Percentiles rank a stretch among this genome's conserved stretches.
Conservation (phyloP, 768 basidiomycete species). For the Crassisporium funariophilum region DNA sequence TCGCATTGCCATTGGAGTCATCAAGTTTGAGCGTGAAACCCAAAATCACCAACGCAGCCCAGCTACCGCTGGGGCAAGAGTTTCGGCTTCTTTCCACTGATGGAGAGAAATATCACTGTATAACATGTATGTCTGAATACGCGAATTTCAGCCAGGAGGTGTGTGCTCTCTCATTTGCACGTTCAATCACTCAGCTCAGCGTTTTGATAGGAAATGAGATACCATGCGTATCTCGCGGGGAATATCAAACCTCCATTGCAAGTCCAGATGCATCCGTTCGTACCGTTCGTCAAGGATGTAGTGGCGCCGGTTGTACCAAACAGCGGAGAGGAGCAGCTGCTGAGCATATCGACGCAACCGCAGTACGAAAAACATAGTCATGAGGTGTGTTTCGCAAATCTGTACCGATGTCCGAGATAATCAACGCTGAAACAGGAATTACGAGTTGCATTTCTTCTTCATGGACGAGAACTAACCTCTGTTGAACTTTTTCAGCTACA, state of each 20-base stretch:
- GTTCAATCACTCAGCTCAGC: neutral
- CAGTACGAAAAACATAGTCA: constrained; percentile 46
- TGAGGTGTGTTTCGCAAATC: constrained; percentile 38
- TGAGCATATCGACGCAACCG: constrained; percentile 38
- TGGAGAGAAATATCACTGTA: constrained; percentile 36
- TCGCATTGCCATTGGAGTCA: constrained; percentile 8
- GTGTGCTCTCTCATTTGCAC: constrained; percentile 19
- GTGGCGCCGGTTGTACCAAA: neutral
- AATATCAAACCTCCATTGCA: constrained; percentile 31
- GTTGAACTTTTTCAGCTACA: constrained; percentile 27
- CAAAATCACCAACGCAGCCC: constrained; percentile 12
- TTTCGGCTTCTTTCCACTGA: constrained; percentile 15
- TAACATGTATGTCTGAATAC: constrained; percentile 40
- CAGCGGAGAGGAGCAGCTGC: constrained; percentile 29
- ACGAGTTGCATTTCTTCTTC: constrained; percentile 45
- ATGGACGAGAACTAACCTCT: constrained; percentile 48
- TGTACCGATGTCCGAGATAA: neutral
- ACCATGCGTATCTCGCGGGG: constrained; percentile 41
- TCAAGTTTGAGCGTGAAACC: neutral
- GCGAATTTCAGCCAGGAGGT: constrained; percentile 45
- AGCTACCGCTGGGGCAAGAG: constrained; percentile 24
- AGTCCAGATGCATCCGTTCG: constrained; percentile 29
- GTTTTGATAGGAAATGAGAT: constrained; percentile 42
- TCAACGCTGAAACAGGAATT: constrained; percentile 42
- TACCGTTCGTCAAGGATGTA: constrained; percentile 1